Conservation (phyloP, 1,284 basidiomycete species). For the Pisolithus thermaeus region DNA sequence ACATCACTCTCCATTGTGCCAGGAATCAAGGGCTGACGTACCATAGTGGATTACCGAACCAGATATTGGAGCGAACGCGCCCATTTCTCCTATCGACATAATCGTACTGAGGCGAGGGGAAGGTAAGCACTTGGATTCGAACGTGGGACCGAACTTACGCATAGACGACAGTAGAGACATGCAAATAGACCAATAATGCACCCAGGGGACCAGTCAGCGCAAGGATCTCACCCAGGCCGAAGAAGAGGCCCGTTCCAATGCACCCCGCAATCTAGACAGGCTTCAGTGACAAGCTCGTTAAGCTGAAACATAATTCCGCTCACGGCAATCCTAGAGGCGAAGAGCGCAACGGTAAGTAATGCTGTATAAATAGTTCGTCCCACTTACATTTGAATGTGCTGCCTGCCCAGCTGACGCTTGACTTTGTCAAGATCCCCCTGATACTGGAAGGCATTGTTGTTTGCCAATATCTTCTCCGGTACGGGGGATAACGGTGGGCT, state of each 20-base stretch:
- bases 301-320: constrained; percentile 15
- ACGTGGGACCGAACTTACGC: constrained; percentile 33
- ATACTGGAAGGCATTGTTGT: constrained; percentile 13
- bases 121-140: neutral
- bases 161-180: constrained; percentile 61
- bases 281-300: neutral
- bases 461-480: neutral
- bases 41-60: constrained; percentile 71
- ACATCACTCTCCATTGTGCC: neutral
- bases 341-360: constrained; percentile 1
- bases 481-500: neutral
- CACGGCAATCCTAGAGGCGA: constrained; percentile 49
- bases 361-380: no score
- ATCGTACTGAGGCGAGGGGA: constrained; percentile 42
- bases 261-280: constrained; percentile 58
- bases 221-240: constrained; percentile 68
- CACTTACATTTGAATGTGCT: constrained; percentile 24
- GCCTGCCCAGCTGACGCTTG: constrained; percentile 18
- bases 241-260: constrained; percentile 76
- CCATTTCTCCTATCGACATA: constrained; percentile 67
- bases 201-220: constrained; percentile 52
- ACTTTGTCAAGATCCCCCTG: constrained; percentile 16
- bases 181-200: constrained; percentile 53
- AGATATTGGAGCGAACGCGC: constrained; percentile 63
- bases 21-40: constrained; percentile 13